Conservation (phyloP, 2,329 filamentous ascomycete species). For the Monilinia aucupariae region DNA sequence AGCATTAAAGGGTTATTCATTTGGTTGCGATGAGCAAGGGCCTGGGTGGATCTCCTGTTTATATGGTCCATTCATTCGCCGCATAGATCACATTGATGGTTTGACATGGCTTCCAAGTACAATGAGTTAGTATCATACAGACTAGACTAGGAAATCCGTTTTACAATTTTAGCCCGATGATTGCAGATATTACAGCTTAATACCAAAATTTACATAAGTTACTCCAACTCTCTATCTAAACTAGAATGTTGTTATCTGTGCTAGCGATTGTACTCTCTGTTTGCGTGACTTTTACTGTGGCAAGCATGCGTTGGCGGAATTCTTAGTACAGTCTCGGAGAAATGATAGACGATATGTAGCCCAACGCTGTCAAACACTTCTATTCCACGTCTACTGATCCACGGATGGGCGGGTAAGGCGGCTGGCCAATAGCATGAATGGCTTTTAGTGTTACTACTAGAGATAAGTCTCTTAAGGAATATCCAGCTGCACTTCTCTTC, state of each 20-base stretch:
- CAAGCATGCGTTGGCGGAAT: slow-evolving; percentile 4
- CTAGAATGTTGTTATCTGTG: background rate
- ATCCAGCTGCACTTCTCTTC: background rate
- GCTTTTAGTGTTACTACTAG: too few species aligned
- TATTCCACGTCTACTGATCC: background rate
- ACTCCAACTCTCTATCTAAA: background rate
- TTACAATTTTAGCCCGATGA: slow-evolving; percentile 2
- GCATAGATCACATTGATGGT: slow-evolving; percentile 8
- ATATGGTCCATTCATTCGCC: slow-evolving; percentile 1
- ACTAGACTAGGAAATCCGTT: slow-evolving; percentile 9
- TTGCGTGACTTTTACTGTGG: background rate
- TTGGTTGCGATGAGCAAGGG: slow-evolving; percentile 10
- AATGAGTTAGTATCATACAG: slow-evolving; percentile 10
- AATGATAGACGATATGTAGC: background rate
- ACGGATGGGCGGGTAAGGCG: background rate
- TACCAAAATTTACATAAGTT: slow-evolving; percentile 1
- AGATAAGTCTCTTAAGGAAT: background rate
- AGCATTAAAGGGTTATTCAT: slow-evolving; percentile 47
- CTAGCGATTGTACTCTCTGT: background rate
- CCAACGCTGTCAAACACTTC: background rate
- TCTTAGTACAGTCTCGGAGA: background rate
- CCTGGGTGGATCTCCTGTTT: slow-evolving; percentile 14
- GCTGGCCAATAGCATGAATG: background rate
- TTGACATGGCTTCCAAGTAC: slow-evolving; percentile 14
- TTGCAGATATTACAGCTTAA: slow-evolving; percentile 5